These are phyloP conservation scores for Lactarius psammicola DNA, from an alignment of 768 basidiomycete genomes.

Conservation along the genomic window DNA sequence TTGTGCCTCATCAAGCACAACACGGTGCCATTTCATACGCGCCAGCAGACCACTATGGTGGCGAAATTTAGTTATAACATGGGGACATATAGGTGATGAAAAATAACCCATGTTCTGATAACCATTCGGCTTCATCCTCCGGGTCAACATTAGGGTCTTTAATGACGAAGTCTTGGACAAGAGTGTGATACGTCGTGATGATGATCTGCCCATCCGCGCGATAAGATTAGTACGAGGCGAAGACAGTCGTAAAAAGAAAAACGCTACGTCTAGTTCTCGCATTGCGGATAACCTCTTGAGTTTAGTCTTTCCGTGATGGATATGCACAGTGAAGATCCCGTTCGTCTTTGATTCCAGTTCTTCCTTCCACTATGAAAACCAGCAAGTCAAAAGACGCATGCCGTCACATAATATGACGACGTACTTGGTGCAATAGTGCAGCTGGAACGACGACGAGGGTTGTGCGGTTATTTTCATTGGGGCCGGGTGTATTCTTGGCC, in stretches of 20 bases:
- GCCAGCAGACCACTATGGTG: constrained; percentile 53
- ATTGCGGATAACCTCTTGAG: constrained; percentile 53
- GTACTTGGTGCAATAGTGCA: constrained; percentile 67
- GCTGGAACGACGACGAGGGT: constrained; percentile 78
- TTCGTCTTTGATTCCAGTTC: constrained; percentile 70
- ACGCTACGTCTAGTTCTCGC: constrained; percentile 51
- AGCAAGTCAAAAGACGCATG: not conserved
- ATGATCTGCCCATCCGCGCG: constrained; percentile 47
- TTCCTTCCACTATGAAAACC: constrained; percentile 57
- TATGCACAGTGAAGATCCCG: constrained; percentile 56
- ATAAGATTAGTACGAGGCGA: not conserved
- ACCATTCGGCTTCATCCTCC: constrained; percentile 49
- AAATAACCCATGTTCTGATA: constrained; percentile 49
- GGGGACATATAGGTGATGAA: not conserved
- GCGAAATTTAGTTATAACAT: not conserved
- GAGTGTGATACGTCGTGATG: constrained; percentile 74
- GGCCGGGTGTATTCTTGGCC: constrained; percentile 57
- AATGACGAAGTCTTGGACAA: constrained; percentile 57
- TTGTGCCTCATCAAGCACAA: constrained; percentile 78
- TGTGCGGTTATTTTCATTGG: constrained; percentile 47
- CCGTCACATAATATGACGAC: constrained; percentile 11
- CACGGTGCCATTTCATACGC: constrained; percentile 61
- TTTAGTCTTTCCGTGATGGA: constrained; percentile 74
- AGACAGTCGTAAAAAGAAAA: not conserved
- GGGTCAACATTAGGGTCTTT: constrained; percentile 46